Evolutionary conservation across 2,329 filamentous ascomycete species (phyloP).

Genomic region (Claviceps humidiphila): DNA sequence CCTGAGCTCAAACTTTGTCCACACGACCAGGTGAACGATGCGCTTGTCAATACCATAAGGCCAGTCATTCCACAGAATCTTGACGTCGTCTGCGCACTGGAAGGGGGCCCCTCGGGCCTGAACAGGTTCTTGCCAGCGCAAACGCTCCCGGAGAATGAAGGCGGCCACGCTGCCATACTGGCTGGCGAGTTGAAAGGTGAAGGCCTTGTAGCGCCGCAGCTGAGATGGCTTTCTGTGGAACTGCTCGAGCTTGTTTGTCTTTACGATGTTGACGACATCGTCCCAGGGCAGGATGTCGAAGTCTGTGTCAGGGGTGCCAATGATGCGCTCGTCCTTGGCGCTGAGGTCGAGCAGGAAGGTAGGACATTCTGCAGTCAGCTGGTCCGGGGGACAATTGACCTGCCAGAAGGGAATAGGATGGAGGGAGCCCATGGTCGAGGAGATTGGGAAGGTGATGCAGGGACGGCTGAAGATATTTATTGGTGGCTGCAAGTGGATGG

Average conservation of each 20-base stretch:
- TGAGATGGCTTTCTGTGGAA: constrained; percentile 70
- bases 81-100: constrained; percentile 43
- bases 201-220: constrained; percentile 64
- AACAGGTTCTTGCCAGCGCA: constrained; percentile 50
- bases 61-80: constrained; percentile 82
- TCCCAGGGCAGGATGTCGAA: constrained; percentile 57
- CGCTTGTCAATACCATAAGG: constrained; percentile 71
- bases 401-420: constrained; percentile 58
- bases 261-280: constrained; percentile 49
- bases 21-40: constrained; percentile 78
- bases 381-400: constrained; percentile 53
- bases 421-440: constrained; percentile 22
- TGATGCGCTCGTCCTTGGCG: constrained; percentile 55
- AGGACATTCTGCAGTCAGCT: constrained; percentile 57
- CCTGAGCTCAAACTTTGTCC: constrained; percentile 76
- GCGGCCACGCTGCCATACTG: constrained; percentile 64
- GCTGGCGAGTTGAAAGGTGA: constrained; percentile 47
- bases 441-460: not conserved
- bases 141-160: constrained; percentile 58
- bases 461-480: not conserved
- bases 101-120: constrained; percentile 25
- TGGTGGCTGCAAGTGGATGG: not conserved
- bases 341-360: constrained; percentile 50
- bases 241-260: constrained; percentile 53
- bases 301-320: constrained; percentile 55